phyloP scores from a whole-genome alignment of 768 basidiomycete species.

The Termitomyces bulborhizus region DNA sequence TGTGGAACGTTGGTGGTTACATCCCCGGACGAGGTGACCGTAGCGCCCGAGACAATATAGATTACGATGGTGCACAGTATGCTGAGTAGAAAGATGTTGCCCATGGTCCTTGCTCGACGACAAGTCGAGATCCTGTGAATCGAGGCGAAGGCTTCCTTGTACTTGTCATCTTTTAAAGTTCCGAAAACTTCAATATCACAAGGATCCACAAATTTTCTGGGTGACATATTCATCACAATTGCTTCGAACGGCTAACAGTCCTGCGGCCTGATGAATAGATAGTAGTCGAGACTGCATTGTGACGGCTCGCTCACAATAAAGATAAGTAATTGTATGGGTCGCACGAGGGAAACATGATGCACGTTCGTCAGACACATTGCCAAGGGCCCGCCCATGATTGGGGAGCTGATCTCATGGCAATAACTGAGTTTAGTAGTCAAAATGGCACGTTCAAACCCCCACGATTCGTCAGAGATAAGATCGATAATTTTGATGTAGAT shows the following conservation, averaged over 20 bases:
- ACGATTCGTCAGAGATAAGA: slow-evolving; percentile 27
- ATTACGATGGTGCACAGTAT: slow-evolving; percentile 3
- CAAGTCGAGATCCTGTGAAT: neutral
- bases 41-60: neutral
- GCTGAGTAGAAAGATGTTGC: slow-evolving; percentile 2
- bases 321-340: neutral
- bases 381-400: neutral
- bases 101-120: slow-evolving; percentile 1
- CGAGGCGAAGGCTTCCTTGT: neutral
- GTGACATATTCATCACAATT: neutral
- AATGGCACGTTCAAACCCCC: slow-evolving; percentile 11
- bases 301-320: neutral
- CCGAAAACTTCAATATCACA: neutral
- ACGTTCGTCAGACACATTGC: slow-evolving; percentile 1
- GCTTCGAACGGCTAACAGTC: neutral
- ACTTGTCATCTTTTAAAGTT: neutral
- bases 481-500: slow-evolving; percentile 14
- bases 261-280: neutral
- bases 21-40: neutral
- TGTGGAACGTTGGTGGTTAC: slow-evolving; percentile 6
- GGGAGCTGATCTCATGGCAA: neutral
- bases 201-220: neutral
- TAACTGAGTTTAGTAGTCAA: neutral
- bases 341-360: neutral
- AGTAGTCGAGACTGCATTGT: neutral